A percentile compares a stretch with the other conserved stretches of the same genome.
phyloP scores from a whole-genome alignment of 1,284 basidiomycete species.

The Tylopilus sp. region DNA sequence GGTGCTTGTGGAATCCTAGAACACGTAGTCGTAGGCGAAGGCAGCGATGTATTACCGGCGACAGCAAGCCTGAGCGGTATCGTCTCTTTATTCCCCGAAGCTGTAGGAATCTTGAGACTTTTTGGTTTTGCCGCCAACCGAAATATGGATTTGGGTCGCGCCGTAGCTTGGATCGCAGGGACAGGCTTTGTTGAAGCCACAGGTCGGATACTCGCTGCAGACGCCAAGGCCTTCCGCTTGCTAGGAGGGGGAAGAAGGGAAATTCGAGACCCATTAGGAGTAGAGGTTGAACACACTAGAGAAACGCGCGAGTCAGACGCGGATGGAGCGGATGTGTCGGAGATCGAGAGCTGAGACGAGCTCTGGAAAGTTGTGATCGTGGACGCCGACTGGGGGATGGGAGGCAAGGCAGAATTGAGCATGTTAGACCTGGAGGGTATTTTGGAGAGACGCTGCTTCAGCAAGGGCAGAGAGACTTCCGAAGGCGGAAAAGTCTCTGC shows the following conservation, averaged over 20 bases:
- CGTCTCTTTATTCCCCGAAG: neutral
- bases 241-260: constrained; percentile 25
- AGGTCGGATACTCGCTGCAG: constrained; percentile 23
- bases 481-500: neutral
- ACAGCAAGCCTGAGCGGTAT: constrained; percentile 15
- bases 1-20: constrained; percentile 28
- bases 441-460: constrained; percentile 19
- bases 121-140: constrained; percentile 28
- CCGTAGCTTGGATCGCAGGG: neutral
- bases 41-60: constrained; percentile 1
- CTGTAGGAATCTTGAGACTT: constrained; percentile 18
- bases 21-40: constrained; percentile 10
- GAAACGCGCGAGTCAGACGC: constrained; percentile 23
- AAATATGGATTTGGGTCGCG: constrained; percentile 31
- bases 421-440: constrained; percentile 22
- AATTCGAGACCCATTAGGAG: constrained; percentile 15
- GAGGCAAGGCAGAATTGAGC: constrained; percentile 15
- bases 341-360: constrained; percentile 24
- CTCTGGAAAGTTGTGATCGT: constrained; percentile 25
- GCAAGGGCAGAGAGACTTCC: constrained; percentile 2
- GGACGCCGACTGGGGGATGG: constrained; percentile 31
- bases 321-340: constrained; percentile 10
- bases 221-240: constrained; percentile 29
- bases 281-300: constrained; percentile 1
- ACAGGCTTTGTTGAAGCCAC: constrained; percentile 1